phyloP scores from a whole-genome alignment of 2,329 filamentous ascomycete genomes.

The Raffaelea arxii region DNA sequence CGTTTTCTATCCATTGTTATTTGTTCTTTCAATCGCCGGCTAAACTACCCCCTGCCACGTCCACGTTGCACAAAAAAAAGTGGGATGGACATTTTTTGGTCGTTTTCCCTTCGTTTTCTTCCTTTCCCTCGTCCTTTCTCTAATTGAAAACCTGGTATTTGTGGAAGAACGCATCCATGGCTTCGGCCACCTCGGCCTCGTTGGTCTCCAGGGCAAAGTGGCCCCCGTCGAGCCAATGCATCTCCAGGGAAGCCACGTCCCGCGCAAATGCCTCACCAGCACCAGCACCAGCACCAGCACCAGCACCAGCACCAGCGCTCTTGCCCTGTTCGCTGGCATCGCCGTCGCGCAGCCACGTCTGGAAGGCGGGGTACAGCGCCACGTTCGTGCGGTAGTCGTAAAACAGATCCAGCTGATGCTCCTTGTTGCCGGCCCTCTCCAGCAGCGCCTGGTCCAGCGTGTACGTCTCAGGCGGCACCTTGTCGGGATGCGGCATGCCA shows the following conservation, averaged over 20 bases:
- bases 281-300: slow-evolving; percentile 34
- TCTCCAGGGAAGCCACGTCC: slow-evolving; percentile 31
- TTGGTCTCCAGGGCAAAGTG: slow-evolving; percentile 41
- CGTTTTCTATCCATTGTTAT: too few species aligned
- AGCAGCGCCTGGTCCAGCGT: slow-evolving; percentile 42
- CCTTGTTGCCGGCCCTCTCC: slow-evolving; percentile 33
- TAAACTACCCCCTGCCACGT: too few species aligned
- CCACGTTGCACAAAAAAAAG: too few species aligned
- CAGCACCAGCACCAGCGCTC: slow-evolving; percentile 41
- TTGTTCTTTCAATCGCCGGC: too few species aligned
- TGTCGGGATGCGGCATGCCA: slow-evolving; percentile 23
- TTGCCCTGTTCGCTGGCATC: slow-evolving; percentile 48
- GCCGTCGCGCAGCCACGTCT: slow-evolving; percentile 40
- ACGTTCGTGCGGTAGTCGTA: slow-evolving; percentile 48
- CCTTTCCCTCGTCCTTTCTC: not conserved
- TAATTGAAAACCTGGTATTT: slow-evolving; percentile 15
- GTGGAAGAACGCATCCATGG: slow-evolving; percentile 19
- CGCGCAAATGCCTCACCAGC: slow-evolving; percentile 44
- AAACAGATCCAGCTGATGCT: slow-evolving; percentile 47
- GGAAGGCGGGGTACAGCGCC: slow-evolving; percentile 41
- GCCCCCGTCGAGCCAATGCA: slow-evolving; percentile 42
- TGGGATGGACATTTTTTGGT: too few species aligned
- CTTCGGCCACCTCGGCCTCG: slow-evolving; percentile 18
- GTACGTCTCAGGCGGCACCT: slow-evolving; percentile 35
- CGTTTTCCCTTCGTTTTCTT: not conserved